These are phyloP conservation scores for Citrullus mucosospermus DNA, from an alignment of 306 rosid species.

Conservation along the genomic window DNA sequence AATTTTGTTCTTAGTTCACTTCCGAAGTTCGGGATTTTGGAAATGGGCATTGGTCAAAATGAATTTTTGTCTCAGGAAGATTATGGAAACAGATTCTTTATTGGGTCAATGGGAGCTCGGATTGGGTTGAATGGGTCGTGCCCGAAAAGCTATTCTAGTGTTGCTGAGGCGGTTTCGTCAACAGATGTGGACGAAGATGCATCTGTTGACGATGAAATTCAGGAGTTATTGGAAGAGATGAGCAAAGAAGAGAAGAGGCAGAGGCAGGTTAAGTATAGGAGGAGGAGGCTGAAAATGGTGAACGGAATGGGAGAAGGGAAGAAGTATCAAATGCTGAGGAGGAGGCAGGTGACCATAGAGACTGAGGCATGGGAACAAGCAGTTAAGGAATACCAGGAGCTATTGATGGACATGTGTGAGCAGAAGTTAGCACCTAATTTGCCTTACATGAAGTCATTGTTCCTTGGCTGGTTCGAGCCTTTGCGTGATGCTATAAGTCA, in stretches of 20 bases:
- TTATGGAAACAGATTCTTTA: constrained; percentile 6
- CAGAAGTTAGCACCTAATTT: constrained; percentile 80
- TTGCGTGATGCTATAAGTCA: constrained; percentile 45
- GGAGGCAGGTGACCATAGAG: constrained; percentile 77
- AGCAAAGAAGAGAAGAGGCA: constrained; percentile 31
- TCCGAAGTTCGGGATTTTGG: constrained; percentile 4
- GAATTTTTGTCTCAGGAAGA: constrained; percentile 4
- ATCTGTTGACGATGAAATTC: constrained; percentile 28
- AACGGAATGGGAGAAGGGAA: constrained; percentile 31
- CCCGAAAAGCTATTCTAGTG: constrained; percentile 40
- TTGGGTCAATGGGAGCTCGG: constrained; percentile 13
- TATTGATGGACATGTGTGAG: constrained; percentile 82
- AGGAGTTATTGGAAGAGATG: constrained; percentile 40
- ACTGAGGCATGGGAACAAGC: constrained; percentile 84
- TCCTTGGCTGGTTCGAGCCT: constrained; percentile 98
- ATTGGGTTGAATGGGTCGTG: constrained; percentile 13
- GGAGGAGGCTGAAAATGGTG: constrained; percentile 11
- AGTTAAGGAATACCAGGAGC: constrained; percentile 65
- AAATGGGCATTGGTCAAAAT: constrained; percentile 8
- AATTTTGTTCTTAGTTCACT: constrained; percentile 12
- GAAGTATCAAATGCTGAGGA: constrained; percentile 34
- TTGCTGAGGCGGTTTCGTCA: constrained; percentile 61
- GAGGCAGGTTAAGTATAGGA: constrained; percentile 12
- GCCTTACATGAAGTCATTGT: constrained; percentile 78
- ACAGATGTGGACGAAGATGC: constrained; percentile 60